Conservation (phyloP, 805 yeast genomes). For the Starmerella roubikii region DNA sequence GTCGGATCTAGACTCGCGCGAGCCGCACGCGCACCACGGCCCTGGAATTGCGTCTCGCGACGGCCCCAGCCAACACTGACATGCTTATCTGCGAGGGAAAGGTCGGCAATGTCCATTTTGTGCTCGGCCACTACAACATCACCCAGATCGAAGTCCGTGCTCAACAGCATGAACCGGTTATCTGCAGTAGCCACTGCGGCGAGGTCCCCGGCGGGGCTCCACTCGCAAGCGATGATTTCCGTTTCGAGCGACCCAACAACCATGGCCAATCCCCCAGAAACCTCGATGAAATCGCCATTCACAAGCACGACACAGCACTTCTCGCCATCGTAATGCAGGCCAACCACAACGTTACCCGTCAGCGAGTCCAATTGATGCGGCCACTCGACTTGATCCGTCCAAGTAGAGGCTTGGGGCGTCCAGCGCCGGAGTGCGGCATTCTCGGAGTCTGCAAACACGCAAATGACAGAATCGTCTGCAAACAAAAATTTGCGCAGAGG, state of each 20-base stretch:
- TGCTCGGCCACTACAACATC: slow-evolving; percentile 41
- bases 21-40: slow-evolving; percentile 63
- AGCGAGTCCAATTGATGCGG: slow-evolving; percentile 1
- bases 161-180: slow-evolving; percentile 36
- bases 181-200: slow-evolving; percentile 42
- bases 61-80: slow-evolving; percentile 99
- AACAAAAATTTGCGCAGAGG: slow-evolving; percentile 5
- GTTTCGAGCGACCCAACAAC: slow-evolving; percentile 76
- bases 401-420: slow-evolving; percentile 8
- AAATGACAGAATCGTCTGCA: slow-evolving; percentile 9
- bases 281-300: slow-evolving; percentile 56
- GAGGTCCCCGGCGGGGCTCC: slow-evolving; percentile 91
- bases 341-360: background rate
- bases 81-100: slow-evolving; percentile 51
- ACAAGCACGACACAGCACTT: slow-evolving; percentile 53
- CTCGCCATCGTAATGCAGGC: slow-evolving; percentile 20
- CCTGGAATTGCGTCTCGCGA: slow-evolving; percentile 90
- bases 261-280: slow-evolving; percentile 37
- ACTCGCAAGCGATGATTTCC: slow-evolving; percentile 55
- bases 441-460: slow-evolving; percentile 5
- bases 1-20: slow-evolving; percentile 59
- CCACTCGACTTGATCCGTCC: slow-evolving; percentile 8
- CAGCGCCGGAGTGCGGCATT: slow-evolving; percentile 9
- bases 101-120: slow-evolving; percentile 44
- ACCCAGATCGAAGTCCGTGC: slow-evolving; percentile 50